Percentiles rank a stretch among this genome's conserved stretches.
phyloP scores from a whole-genome alignment of 2,329 filamentous ascomycete genomes.

The Colletotrichum cordylinicola region DNA sequence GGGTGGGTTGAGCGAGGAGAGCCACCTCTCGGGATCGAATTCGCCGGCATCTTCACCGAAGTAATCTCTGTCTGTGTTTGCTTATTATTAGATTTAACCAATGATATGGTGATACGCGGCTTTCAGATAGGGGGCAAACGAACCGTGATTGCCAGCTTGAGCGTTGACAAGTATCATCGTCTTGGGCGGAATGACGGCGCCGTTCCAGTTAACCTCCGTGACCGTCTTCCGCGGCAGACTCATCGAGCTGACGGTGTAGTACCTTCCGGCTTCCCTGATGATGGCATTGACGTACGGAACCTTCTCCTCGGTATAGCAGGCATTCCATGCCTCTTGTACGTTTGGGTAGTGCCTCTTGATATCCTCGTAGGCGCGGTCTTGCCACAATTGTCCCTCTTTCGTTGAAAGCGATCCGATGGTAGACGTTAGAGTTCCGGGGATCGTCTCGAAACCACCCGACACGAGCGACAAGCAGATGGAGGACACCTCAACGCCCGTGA shows the following conservation, averaged over 20 bases:
- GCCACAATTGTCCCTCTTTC: neutral
- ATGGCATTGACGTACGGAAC: neutral
- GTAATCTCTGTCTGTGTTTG: neutral
- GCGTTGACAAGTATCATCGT: neutral
- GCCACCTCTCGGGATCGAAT: neutral
- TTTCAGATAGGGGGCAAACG: neutral
- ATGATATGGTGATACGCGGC: rapidly evolving
- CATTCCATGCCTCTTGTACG: neutral
- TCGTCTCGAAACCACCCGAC: neutral
- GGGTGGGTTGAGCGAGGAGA: neutral
- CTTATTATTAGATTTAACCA: neutral
- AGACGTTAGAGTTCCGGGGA: neutral
- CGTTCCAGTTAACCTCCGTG: neutral
- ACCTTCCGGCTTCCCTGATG: neutral
- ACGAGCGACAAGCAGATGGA: neutral
- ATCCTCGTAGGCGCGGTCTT: neutral
- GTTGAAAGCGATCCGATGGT: neutral
- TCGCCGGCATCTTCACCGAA: neutral
- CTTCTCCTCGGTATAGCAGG: neutral
- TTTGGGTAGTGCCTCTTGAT: neutral
- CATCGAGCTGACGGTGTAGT: neutral
- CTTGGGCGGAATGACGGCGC: neutral
- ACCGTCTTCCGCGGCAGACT: neutral
- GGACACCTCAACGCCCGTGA: neutral
- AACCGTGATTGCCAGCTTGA: neutral